Percentiles rank a stretch among this genome's conserved stretches.
These are phyloP conservation scores for Rhizopus stolonifer DNA, from an alignment of 371 early-diverging fungal genomes.

Conservation along the genomic window DNA sequence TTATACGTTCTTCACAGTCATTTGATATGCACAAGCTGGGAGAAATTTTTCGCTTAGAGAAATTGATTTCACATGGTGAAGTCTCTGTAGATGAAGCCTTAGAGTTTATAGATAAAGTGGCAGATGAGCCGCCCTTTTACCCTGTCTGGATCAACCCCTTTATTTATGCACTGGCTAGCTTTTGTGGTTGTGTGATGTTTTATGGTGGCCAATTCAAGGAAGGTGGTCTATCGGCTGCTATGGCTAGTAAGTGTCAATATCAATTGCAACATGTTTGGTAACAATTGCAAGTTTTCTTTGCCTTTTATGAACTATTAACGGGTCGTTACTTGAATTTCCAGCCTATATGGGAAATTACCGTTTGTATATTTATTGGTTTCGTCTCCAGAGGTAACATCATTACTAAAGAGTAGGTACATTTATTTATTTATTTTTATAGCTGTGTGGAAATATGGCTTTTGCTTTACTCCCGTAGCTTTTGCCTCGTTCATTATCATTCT, in stretches of 20 bases:
- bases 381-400: constrained; percentile 49
- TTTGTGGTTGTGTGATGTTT: constrained; percentile 49
- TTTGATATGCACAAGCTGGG: constrained; percentile 72
- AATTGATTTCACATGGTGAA: constrained; percentile 50
- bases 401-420: not conserved
- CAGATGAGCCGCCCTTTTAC: constrained; percentile 41
- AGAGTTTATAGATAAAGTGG: constrained; percentile 47
- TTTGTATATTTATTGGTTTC: constrained; percentile 68
- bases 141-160: constrained; percentile 54
- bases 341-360: constrained; percentile 68
- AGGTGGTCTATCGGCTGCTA: constrained; percentile 37
- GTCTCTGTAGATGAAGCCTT: constrained; percentile 56
- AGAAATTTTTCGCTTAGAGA: constrained; percentile 57
- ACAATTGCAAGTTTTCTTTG: constrained; percentile 35
- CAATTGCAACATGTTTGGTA: not conserved
- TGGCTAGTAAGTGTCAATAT: constrained; percentile 45
- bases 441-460: constrained; percentile 35
- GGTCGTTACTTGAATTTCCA: constrained; percentile 41
- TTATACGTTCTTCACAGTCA: constrained; percentile 57
- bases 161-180: constrained; percentile 49
- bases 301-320: constrained; percentile 41
- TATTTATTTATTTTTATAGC: constrained; percentile 20
- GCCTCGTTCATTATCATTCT: constrained; percentile 60
- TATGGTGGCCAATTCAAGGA: constrained; percentile 48
- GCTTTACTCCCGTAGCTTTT: constrained; percentile 52